phyloP scores from a whole-genome alignment of 768 basidiomycete species.

The Gelatoporia subvermispora region DNA sequence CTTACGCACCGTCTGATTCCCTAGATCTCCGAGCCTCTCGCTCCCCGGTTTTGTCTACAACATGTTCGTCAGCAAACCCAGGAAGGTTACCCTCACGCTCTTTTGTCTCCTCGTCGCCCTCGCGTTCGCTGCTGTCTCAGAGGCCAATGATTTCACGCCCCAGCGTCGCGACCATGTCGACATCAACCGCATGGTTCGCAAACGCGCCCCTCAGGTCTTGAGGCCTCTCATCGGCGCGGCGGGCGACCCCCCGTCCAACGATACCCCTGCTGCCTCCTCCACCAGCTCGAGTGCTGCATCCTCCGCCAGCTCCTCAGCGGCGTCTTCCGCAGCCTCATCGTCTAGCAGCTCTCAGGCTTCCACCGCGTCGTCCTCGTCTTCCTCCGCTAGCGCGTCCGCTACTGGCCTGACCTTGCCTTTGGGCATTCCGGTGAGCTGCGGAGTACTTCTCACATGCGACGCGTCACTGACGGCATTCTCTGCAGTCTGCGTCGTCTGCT shows the following conservation, averaged over 20 bases:
- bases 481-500: constrained; percentile 7
- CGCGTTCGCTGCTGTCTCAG: constrained; percentile 39
- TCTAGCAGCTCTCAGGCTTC: constrained; percentile 9
- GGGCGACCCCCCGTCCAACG: constrained; percentile 19
- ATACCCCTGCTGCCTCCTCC: constrained; percentile 11
- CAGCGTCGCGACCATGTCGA: constrained; percentile 51
- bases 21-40: constrained; percentile 5
- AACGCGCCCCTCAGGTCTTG: constrained; percentile 39
- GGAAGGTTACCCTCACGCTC: constrained; percentile 54
- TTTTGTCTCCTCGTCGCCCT: constrained; percentile 55
- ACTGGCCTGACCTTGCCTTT: neutral
- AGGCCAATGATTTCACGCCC: constrained; percentile 39
- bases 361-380: constrained; percentile 9
- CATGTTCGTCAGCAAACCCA: constrained; percentile 47
- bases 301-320: constrained; percentile 12
- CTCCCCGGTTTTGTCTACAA: constrained; percentile 13
- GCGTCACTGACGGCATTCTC: neutral
- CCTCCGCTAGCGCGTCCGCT: constrained; percentile 1
- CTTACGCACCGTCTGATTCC: constrained; percentile 4
- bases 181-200: constrained; percentile 65
- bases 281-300: constrained; percentile 8
- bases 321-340: constrained; percentile 17
- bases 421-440: neutral
- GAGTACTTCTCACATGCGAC: neutral
- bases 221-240: constrained; percentile 32